Conservation (phyloP, 768 basidiomycete genomes). For the Auriscalpium microsporum region DNA sequence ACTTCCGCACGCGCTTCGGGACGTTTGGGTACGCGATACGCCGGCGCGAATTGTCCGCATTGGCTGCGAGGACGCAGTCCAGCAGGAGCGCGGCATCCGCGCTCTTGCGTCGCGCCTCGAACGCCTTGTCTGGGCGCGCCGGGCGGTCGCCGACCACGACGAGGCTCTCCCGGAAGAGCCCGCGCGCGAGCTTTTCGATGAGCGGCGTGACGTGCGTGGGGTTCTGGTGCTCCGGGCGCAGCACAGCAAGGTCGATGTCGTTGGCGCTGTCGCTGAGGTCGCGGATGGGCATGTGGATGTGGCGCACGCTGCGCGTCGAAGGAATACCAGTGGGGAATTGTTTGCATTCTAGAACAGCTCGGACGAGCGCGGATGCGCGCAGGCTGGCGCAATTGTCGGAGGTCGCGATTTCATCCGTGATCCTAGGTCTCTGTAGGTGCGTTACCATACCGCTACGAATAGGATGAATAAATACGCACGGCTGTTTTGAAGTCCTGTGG, state of each 20-base stretch:
- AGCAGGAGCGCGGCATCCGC: background rate
- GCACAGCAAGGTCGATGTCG: slow-evolving; percentile 45
- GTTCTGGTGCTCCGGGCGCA: slow-evolving; percentile 44
- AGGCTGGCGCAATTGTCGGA: too few relatives aligned
- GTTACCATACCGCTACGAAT: too few relatives aligned
- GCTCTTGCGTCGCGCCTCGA: background rate
- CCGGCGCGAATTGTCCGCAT: background rate
- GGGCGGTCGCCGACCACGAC: slow-evolving; percentile 44
- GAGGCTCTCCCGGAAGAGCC: slow-evolving; percentile 47
- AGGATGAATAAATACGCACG: too few relatives aligned
- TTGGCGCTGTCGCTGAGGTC: too few relatives aligned
- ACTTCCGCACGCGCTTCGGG: background rate
- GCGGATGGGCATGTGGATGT: too few relatives aligned
- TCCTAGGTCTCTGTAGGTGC: too few relatives aligned
- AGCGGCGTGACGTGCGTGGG: slow-evolving; percentile 56
- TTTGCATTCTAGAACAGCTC: too few relatives aligned
- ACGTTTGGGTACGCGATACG: background rate
- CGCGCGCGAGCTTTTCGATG: slow-evolving; percentile 42
- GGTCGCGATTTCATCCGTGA: too few relatives aligned
- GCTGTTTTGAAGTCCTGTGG: too few relatives aligned
- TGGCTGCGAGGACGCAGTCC: background rate
- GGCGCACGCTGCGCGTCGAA: too few relatives aligned
- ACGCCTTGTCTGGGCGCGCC: background rate
- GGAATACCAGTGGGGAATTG: too few relatives aligned
- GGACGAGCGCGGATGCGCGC: too few relatives aligned